Evolutionary conservation across 768 basidiomycete species (phyloP).

Genomic region (Phallus indusiatus): DNA sequence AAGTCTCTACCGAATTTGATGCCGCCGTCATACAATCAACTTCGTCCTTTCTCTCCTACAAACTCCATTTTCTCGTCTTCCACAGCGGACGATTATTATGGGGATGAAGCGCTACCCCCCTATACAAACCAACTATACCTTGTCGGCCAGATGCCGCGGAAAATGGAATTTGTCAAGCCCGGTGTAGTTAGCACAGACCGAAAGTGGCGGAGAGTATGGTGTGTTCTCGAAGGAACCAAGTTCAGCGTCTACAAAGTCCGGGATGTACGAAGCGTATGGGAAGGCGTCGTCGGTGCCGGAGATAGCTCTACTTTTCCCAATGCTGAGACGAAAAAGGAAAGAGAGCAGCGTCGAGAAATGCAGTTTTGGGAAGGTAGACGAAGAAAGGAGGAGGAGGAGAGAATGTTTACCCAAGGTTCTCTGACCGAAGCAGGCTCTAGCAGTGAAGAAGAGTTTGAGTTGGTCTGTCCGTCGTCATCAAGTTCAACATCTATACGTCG

Average conservation of each 20-base stretch:
- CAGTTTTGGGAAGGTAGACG: slow-evolving; percentile 21
- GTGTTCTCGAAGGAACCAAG: slow-evolving; percentile 87
- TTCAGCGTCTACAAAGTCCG: slow-evolving; percentile 62
- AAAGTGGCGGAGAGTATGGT: slow-evolving; percentile 83
- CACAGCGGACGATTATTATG: slow-evolving; percentile 67
- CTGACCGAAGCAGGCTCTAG: background rate
- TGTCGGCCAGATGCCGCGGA: slow-evolving; percentile 72
- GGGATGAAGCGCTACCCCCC: slow-evolving; percentile 63
- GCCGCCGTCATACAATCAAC: background rate
- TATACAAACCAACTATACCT: slow-evolving; percentile 82
- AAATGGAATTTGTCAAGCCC: slow-evolving; percentile 85
- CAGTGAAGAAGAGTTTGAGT: background rate
- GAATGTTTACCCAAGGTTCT: slow-evolving; percentile 14
- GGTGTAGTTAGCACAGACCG: slow-evolving; percentile 84
- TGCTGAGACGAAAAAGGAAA: slow-evolving; percentile 16
- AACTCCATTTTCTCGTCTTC: slow-evolving; percentile 17
- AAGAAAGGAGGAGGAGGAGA: slow-evolving; percentile 15
- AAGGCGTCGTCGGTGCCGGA: slow-evolving; percentile 68
- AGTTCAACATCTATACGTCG: background rate
- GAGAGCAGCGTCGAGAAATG: slow-evolving; percentile 20
- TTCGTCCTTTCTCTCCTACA: background rate
- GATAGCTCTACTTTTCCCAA: slow-evolving; percentile 30
- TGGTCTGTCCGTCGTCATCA: background rate
- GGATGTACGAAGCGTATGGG: slow-evolving; percentile 36
- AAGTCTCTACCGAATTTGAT: slow-evolving; percentile 7